Base-by-base conservation (phyloP, 306 rosid species). In the Prunus padus region DNA sequence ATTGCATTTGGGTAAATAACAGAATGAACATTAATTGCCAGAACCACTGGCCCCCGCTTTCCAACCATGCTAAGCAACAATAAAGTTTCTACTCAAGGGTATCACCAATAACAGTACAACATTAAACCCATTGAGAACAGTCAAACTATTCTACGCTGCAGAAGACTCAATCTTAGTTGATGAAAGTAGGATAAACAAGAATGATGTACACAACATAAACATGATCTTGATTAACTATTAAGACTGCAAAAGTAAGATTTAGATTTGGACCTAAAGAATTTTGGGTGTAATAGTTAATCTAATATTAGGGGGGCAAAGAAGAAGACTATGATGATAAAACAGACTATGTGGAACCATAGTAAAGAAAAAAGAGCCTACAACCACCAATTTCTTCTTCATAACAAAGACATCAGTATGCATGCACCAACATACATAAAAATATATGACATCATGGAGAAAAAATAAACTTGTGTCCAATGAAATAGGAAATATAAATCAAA, bases 1-100 rank as follows among this genome's bases (percentile, higher is more conserved):
- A 31, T 76, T 20, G 54, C 66, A 61, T 42, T 60, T 79, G 20
- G 52, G 64, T n/a, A 19, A 67, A 61, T 13, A 78, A 11, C 11
- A 15, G 5, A 13, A 19, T 18, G 40, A 54, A 13, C 50, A 37
- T 46, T 25, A 69, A 31, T 59, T 7, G 26, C 59, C 40, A 68
- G 8, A 9, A 31, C 42, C 42, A 42, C 10, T 12, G 37, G 11
- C n/a, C 42, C 56, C 33, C 11, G 49, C 72, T 47, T 46, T 69
- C 37, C 15, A 31, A 5, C 20, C 20, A 42, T 25, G 22, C 71
- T 18, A 59, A 73, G 19, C 19, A 45, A 25, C 52, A 33, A 25
- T 4, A 33, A 40, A 22, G 4, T 71, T 57, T 15, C 52, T 31
- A 69, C 8, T 52, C 65, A 37, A 54, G 49, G 40, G 40, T 59